Evolutionary conservation across 1,284 basidiomycete species (phyloP).

Genomic region (Meira nashicola): DNA sequence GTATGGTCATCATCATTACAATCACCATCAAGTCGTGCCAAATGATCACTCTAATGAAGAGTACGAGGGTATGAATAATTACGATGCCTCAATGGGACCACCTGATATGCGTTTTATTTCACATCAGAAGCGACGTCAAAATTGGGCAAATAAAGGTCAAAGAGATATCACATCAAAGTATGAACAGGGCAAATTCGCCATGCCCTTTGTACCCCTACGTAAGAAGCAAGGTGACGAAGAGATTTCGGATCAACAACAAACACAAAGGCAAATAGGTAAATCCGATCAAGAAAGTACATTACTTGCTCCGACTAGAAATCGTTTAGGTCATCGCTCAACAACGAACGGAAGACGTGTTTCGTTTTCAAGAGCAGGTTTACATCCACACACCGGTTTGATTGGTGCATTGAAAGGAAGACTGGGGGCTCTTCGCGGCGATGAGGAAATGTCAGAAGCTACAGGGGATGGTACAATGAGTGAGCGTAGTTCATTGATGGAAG

Average conservation of each 20-base stretch:
- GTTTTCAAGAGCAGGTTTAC: neutral
- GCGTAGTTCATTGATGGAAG: slow-evolving; percentile 5
- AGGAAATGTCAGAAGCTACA: slow-evolving; percentile 13
- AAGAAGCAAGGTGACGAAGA: slow-evolving; percentile 8
- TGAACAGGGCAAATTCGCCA: slow-evolving; percentile 21
- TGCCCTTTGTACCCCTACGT: neutral
- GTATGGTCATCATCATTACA: neutral
- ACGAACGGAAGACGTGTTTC: neutral
- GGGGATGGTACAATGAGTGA: slow-evolving; percentile 11
- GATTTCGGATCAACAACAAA: neutral
- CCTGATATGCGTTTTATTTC: neutral
- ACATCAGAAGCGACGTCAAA: no score
- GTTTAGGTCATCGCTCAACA: neutral
- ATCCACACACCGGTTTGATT: neutral
- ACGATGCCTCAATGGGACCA: neutral
- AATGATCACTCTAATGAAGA: neutral
- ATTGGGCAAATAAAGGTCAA: neutral
- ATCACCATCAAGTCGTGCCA: neutral
- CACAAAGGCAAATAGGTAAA: neutral
- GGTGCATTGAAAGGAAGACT: neutral
- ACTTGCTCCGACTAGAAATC: neutral
- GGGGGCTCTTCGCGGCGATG: neutral
- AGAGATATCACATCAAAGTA: slow-evolving; percentile 17
- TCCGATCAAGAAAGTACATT: neutral
- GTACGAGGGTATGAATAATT: neutral